Evolutionary conservation across 1,139 yeast genomes (phyloP).

Genomic region (Suhomyces taliae): DNA sequence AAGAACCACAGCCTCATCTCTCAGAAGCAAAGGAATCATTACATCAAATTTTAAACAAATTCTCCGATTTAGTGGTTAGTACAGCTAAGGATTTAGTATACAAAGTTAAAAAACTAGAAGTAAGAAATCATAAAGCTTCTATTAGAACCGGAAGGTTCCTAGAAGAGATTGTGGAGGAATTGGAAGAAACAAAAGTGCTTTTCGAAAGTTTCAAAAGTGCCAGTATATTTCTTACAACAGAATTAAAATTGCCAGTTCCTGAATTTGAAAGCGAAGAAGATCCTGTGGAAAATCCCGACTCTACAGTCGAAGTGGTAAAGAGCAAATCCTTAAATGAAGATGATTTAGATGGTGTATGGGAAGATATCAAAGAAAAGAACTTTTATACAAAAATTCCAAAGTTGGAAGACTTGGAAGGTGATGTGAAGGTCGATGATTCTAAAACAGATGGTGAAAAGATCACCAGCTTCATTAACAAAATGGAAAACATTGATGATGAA

Average conservation of each 20-base stretch:
- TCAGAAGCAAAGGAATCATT: constrained; percentile 16
- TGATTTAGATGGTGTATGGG: constrained; percentile 57
- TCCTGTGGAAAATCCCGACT: not conserved
- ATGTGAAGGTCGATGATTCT: not conserved
- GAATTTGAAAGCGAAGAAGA: constrained; percentile 8
- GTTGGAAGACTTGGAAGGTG: constrained; percentile 19
- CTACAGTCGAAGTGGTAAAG: constrained; percentile 26
- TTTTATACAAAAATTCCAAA: constrained; percentile 53
- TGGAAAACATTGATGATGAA: constrained; percentile 47
- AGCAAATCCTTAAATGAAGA: constrained; percentile 25
- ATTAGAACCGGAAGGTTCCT: constrained; percentile 65
- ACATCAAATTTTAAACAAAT: constrained; percentile 42
- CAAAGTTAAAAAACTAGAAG: constrained; percentile 33
- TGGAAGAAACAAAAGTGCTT: constrained; percentile 36
- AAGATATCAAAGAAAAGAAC: constrained; percentile 56
- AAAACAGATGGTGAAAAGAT: constrained; percentile 46
- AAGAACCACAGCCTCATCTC: not conserved
- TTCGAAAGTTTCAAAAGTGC: constrained; percentile 49
- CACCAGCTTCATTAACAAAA: constrained; percentile 40
- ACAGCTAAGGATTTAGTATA: constrained; percentile 36
- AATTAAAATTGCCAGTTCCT: constrained; percentile 24
- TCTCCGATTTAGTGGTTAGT: constrained; percentile 46
- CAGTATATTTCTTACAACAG: constrained; percentile 47
- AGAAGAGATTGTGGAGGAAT: constrained; percentile 50
- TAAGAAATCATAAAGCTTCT: constrained; percentile 52